phyloP scores from a whole-genome alignment of 352 stramenopile genomes.

The Blastocystis hominis region DNA sequence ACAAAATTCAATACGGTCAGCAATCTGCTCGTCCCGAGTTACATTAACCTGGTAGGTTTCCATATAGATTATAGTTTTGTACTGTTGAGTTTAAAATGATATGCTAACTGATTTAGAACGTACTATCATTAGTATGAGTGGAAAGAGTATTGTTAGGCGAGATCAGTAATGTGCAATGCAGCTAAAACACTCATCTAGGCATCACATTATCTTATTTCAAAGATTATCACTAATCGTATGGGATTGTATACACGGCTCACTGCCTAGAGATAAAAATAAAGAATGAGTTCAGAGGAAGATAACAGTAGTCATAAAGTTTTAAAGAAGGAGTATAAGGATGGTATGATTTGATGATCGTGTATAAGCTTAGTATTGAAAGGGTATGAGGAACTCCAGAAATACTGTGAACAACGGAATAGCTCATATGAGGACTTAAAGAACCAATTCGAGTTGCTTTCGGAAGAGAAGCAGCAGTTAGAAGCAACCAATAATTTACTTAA shows the following conservation, averaged over 20 bases:
- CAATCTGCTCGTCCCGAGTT: not conserved
- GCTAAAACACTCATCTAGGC: no score
- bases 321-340: not conserved
- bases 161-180: no score
- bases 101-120: no score
- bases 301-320: not conserved
- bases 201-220: no score
- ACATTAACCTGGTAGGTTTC: not conserved
- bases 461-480: not conserved
- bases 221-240: no score
- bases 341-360: not conserved
- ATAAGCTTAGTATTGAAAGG: not conserved
- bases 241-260: no score
- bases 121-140: no score
- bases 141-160: no score
- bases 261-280: not conserved
- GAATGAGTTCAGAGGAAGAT: not conserved
- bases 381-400: constrained; percentile 2
- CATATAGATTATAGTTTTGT: not conserved
- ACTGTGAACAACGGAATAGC: not conserved
- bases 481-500: not conserved
- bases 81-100: no score
- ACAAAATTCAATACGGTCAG: not conserved
- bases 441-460: not conserved
- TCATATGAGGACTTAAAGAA: not conserved